Base-by-base conservation (phyloP, 495 filamentous ascomycete species). In the Durotheca rogersii region DNA sequence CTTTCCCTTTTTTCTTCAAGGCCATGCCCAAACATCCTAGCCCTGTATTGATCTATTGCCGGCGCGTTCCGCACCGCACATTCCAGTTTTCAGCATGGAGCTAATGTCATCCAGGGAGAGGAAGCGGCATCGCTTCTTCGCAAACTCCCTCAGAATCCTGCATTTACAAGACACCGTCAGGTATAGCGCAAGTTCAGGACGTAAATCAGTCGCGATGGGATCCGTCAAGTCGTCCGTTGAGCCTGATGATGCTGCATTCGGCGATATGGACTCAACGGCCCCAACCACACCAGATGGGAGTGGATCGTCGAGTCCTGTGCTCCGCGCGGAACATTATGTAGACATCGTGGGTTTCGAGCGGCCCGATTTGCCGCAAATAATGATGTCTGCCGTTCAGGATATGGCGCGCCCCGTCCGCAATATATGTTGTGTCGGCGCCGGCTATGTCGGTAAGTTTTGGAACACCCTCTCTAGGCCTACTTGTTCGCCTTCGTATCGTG, bases 341-440 rank as follows among this genome's bases (percentile, higher is more conserved):
- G 11, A 48, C n/a, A 10, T 44, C 25, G 31, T 15, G 0, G 17
- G 38, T 2, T 15, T 53, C 19, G 41, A 45, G 17, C 42, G 37
- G 29, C 36, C 33, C 36, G 43, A 17, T 17, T 21, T 59, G 17
- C 53, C 40, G 5, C 49, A 35, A 17, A 25, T 47, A 29, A 16
- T 31, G 10, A 52, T 42, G 44, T 21, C 43, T 23, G 3, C 31
- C 14, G 21, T 36, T 19, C 6, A 18, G 9, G 50, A 55, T 12
- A 21, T 21, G 10, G 10, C 36, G 14, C 51, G 56, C 11, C 48
- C 50, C 2, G 70, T 84, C 20, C 71, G 71, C 43, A 87, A 77
- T 34, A 73, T 86, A 35, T 84, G 81, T 46, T 81, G 79, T 35
- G 75, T 86, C 18, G 81, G 82, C 23, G 82, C 82, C 50, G 82